Evolutionary conservation across 495 filamentous ascomycete species (phyloP), one percentile per base, ranked within the genome.

Genomic region (Bacidia gigantensis): DNA sequence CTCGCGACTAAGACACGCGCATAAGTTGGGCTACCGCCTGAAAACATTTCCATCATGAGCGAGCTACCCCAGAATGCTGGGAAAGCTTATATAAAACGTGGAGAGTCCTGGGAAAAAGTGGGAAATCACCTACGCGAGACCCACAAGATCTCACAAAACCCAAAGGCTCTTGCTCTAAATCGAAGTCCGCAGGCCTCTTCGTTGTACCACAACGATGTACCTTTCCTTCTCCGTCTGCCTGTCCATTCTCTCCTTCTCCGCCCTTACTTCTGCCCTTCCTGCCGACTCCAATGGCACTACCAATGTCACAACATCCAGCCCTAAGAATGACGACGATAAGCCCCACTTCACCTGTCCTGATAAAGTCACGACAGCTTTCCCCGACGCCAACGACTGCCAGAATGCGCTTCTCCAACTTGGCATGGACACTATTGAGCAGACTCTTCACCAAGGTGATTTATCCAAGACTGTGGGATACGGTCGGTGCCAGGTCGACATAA

Each of bases 231-330:
- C 29, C 9, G 18, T 18, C 5, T 22, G 3, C n/a, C 5, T 25
- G 3, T 38, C n/a, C 11, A 17, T 17, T 23, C 35, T 25, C 17
- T 26, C 25, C n/a, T 2, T 29, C 45, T 9, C 38, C 14, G 9
- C 46, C n/a, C 10, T 38, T 29, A 24, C 26, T 39, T 32, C 26
- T 38, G 29, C n/a, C 46, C 43, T 40, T 18, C 12, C 29, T 17
- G 41, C 20, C 10, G 35, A 51, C 43, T 22, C 24, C 2, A 17
- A 38, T 43, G 18, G 45, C 50, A 12, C 51, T 24, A 49, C 56
- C 53, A 42, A 47, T 54, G 18, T 7, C 29, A 5, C 29, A 5
- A 35, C 29, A 5, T 7, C 7, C 29, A 35, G 7, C 5, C 29
- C 29, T 14, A 35, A 5, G 14, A 35, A 5, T 14, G 5, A 5